These are phyloP conservation scores for Apophysomyces ossiformis DNA, from an alignment of 371 early-diverging fungal species.

Conservation along the genomic window DNA sequence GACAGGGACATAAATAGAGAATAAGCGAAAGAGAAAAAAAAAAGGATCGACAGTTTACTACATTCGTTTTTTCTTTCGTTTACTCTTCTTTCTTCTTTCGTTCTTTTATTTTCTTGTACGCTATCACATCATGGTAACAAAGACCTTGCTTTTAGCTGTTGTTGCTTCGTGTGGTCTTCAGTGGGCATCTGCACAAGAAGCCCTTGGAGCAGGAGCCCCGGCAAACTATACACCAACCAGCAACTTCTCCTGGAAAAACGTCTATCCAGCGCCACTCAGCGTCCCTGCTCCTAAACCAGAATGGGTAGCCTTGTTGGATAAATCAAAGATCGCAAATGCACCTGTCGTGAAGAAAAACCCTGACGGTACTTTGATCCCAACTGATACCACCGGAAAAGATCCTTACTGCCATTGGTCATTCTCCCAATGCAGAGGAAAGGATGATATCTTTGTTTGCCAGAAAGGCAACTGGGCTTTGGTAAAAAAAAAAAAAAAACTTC, in stretches of 20 bases:
- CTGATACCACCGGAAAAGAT: slow-evolving; percentile 25
- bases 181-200: slow-evolving; percentile 10
- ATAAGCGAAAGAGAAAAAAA: not conserved
- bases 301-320: slow-evolving; percentile 19
- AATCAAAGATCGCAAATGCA: slow-evolving; percentile 20
- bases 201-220: slow-evolving; percentile 13
- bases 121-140: not conserved
- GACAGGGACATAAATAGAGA: not conserved
- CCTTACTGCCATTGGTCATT: slow-evolving; percentile 63
- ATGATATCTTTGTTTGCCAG: slow-evolving; percentile 57
- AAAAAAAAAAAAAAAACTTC: not conserved
- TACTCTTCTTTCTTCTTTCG: slow-evolving; percentile 1
- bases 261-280: slow-evolving; percentile 19
- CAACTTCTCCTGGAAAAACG: slow-evolving; percentile 25
- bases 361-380: slow-evolving; percentile 12
- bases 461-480: slow-evolving; percentile 59
- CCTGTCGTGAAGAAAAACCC: slow-evolving; percentile 15
- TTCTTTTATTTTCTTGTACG: not conserved
- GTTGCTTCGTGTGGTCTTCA: slow-evolving; percentile 11
- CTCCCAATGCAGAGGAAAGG: slow-evolving; percentile 49
- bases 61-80: not conserved
- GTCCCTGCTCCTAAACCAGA: slow-evolving; percentile 28
- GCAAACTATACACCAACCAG: slow-evolving; percentile 21
- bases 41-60: slow-evolving; percentile 14
- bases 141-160: not conserved